Conservation (phyloP, 2,329 filamentous ascomycete species). For the Acephala macrosclerotiorum region DNA sequence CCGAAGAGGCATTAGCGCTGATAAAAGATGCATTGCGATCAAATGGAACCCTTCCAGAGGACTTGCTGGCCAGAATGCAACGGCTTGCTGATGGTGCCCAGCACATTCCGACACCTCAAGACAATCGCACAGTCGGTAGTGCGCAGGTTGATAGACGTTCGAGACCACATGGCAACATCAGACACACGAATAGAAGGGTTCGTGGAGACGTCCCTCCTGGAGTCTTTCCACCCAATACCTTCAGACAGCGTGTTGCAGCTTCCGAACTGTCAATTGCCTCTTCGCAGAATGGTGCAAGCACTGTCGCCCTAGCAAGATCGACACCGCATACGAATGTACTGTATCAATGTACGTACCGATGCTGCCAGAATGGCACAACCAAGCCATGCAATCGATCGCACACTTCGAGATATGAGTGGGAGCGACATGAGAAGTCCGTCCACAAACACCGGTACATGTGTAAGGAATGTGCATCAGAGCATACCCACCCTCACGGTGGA, state of each 20-base stretch:
- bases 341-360: neutral
- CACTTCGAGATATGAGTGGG: neutral
- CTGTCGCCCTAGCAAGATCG: neutral
- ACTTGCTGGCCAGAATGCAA: neutral
- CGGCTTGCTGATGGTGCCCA: neutral
- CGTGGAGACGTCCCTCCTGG: neutral
- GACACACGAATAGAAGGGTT: neutral
- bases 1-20: neutral
- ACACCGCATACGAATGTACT: neutral
- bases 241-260: neutral
- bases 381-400: neutral
- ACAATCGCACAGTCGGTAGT: neutral
- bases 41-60: neutral
- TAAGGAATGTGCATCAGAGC: neutral
- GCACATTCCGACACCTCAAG: neutral
- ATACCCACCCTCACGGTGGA: neutral
- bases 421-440: neutral
- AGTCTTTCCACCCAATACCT: neutral
- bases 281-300: neutral
- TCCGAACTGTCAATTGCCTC: neutral
- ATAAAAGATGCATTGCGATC: neutral
- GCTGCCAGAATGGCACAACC: neutral
- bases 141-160: neutral
- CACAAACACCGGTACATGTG: neutral
- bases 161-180: neutral